Conservation (phyloP, 2,329 filamentous ascomycete species). For the Pyrenophora tritici-repentis region DNA sequence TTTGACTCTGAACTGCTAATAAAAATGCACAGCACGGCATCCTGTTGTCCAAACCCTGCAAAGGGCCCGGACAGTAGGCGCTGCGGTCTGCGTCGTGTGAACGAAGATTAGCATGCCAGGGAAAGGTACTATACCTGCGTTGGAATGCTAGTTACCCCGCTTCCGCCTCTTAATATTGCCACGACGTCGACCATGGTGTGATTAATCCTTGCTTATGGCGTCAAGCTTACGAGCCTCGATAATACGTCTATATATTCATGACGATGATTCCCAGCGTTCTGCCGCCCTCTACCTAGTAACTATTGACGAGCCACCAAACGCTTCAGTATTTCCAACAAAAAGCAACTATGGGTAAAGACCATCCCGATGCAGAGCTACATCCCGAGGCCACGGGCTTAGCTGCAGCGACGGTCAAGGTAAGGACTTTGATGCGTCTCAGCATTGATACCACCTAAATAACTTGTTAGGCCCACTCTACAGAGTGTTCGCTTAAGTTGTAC, state of each 20-base stretch:
- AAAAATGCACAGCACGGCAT: no score
- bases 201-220: constrained; percentile 7
- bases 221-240: not conserved
- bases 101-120: no score
- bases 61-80: no score
- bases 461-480: constrained; percentile 38
- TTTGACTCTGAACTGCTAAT: no score
- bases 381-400: constrained; percentile 44
- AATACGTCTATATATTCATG: not conserved
- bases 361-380: constrained; percentile 45
- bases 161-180: constrained; percentile 27
- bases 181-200: constrained; percentile 13
- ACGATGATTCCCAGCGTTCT: not conserved
- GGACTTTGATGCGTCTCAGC: not conserved
- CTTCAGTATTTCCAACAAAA: not conserved
- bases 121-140: no score
- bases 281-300: not conserved
- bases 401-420: constrained; percentile 36
- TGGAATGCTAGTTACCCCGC: constrained; percentile 24
- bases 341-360: constrained; percentile 37
- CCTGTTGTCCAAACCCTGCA: no score
- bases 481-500: constrained; percentile 67
- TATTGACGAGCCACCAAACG: not conserved
- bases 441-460: not conserved
- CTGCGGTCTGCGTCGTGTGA: no score